phyloP scores from a whole-genome alignment of 805 yeast genomes.

The Schwanniomyces polymorphus region DNA sequence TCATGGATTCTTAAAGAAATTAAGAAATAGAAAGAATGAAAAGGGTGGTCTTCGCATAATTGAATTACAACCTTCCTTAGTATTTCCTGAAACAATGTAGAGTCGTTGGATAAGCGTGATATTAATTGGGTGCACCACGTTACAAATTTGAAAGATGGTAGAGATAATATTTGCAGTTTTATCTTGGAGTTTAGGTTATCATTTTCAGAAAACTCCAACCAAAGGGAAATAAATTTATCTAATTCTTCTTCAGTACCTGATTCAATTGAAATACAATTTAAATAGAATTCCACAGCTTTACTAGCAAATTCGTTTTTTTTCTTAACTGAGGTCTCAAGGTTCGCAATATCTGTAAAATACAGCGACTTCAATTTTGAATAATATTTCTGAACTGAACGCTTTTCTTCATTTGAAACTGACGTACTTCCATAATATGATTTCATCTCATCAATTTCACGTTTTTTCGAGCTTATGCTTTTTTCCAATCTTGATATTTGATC shows the following conservation, averaged over 20 bases:
- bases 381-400: conserved; percentile 53
- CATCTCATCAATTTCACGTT: conserved; percentile 50
- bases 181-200: conserved; percentile 46
- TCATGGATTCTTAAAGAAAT: conserved; percentile 55
- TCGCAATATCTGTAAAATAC: conserved; percentile 48
- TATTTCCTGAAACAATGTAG: conserved; percentile 52
- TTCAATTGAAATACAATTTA: conserved; percentile 50
- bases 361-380: conserved; percentile 50
- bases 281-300: conserved; percentile 59
- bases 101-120: conserved; percentile 60
- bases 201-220: conserved; percentile 65
- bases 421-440: conserved; percentile 42
- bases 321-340: conserved; percentile 36
- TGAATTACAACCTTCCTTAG: conserved; percentile 48
- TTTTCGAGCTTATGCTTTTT: conserved; percentile 40
- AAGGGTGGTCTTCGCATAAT: conserved; percentile 62
- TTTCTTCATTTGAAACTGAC: conserved; percentile 44
- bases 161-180: conserved; percentile 26
- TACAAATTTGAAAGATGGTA: conserved; percentile 64
- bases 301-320: conserved; percentile 45
- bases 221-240: conserved; percentile 78
- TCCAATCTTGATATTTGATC: conserved; percentile 45
- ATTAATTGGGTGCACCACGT: conserved; percentile 84
- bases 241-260: conserved; percentile 51
- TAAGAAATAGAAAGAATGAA: conserved; percentile 65